Evolutionary conservation across 139 green algal genomes (phyloP).

Genomic region (Dunaliella primolecta): DNA sequence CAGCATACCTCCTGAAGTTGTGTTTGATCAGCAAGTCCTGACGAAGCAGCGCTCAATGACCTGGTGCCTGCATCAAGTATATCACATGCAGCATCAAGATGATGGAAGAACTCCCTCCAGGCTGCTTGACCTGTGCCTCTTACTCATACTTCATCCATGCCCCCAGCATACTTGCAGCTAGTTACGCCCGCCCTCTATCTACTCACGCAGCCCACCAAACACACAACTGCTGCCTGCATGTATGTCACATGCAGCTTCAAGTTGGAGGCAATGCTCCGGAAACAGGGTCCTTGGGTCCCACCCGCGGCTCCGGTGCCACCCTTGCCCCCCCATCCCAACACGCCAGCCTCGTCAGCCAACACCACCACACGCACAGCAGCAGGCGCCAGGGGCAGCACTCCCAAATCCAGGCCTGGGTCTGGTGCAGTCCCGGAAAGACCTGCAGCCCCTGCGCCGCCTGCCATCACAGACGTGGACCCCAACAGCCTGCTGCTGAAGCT

Average conservation of each 20-base stretch:
- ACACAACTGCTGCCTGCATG: constrained; percentile 12
- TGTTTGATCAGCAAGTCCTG: not conserved
- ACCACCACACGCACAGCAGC: not conserved
- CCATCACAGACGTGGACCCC: not conserved
- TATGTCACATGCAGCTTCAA: not conserved
- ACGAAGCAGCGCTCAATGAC: too few relatives aligned
- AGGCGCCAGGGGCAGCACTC: not conserved
- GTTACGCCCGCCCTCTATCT: too few relatives aligned
- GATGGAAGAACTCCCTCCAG: too few relatives aligned
- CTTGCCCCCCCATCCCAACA: not conserved
- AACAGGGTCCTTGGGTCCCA: not conserved
- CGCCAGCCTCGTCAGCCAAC: not conserved
- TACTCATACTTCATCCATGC: too few relatives aligned
- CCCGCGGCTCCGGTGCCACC: too few relatives aligned
- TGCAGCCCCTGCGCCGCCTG: not conserved
- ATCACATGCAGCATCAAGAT: too few relatives aligned
- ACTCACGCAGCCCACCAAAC: not conserved
- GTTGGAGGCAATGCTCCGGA: not conserved
- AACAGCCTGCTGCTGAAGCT: not conserved
- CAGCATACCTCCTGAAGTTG: too few relatives aligned
- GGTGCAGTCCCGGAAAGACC: not conserved
- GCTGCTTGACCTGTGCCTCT: too few relatives aligned
- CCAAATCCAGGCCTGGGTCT: constrained; percentile 3
- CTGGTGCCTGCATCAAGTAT: too few relatives aligned
- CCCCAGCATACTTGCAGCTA: too few relatives aligned